Evolutionary conservation across 495 filamentous ascomycete species (phyloP), one percentile per base, ranked within the genome.

Genomic region (Penicillium angulare): DNA sequence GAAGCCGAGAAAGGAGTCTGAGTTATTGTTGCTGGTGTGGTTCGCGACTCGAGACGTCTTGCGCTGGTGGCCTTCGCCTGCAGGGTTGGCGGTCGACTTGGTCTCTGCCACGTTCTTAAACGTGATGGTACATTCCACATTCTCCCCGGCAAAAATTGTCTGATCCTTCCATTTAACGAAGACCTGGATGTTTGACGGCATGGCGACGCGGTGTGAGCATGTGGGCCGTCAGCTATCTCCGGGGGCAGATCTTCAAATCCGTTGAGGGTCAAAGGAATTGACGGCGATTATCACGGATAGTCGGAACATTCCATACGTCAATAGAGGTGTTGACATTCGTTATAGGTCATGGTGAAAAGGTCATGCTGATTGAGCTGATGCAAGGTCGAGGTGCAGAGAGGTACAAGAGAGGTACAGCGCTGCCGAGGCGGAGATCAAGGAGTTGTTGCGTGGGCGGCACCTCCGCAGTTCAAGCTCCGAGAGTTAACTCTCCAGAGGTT

Each of bases 131-230:
- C 93, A 96, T 71, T 92, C 87, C 59, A 97, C 78, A 58, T 91
- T 85, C 73, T 97, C 93, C 54, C 95, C 95, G 24, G 95, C 89
- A 68, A 96, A 97, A 54, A 98, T 90, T 38, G 86, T 90, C 67
- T 86, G 83, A 61, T 88, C 89, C 66, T 87, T 88, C 89, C 87
- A 97, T 72, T 86, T 84, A 64, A 98, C 88, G 61, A 92, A 97
- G 67, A 97, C 92, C 60, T 89, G 86, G 61, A 98, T 91, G 74
- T 95, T 79, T 51, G 77, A 75, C 59, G 73, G 66, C 74, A 78
- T 76, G 62, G 65, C 71, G 69, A 55, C 54, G 59, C 53, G 31
- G 41, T 33, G 55, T 69, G 55, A 73, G 69, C 68, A 66, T 71
- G 61, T 65, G 65, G 66, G 61, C 54, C 32, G 57, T 20, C 9